phyloP scores from a whole-genome alignment of 163 green algal genomes.

The Chlamydomonas reinhardtii region DNA sequence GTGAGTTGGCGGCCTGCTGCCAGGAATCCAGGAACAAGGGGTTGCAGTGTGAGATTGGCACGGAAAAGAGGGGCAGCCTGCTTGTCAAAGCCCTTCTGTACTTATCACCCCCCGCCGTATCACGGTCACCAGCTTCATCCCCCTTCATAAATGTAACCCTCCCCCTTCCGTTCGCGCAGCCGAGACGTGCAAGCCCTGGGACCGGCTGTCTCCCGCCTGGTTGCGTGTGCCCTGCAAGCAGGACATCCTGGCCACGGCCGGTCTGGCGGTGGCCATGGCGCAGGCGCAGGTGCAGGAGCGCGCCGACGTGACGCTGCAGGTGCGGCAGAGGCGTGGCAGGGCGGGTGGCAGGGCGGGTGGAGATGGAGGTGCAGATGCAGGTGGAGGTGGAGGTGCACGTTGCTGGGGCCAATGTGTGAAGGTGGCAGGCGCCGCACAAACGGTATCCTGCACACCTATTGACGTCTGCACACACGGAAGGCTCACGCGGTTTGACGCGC shows the following conservation, averaged over 20 bases:
- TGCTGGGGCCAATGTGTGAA: too few relatives aligned
- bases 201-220: constrained; percentile 8
- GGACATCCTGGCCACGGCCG: neutral
- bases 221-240: neutral
- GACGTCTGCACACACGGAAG: too few relatives aligned
- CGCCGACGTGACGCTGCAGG: constrained; percentile 10
- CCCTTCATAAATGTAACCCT: too few relatives aligned
- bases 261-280: constrained; percentile 29
- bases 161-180: neutral
- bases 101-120: too few relatives aligned
- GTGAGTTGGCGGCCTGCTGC: neutral
- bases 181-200: constrained; percentile 34
- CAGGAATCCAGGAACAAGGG: too few relatives aligned
- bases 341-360: neutral
- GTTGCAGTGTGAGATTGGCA: too few relatives aligned
- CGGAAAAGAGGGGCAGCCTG: too few relatives aligned
- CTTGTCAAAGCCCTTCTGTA: too few relatives aligned
- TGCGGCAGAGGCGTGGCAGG: neutral
- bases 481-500: too few relatives aligned
- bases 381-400: neutral
- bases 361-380: neutral
- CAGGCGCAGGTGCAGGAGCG: constrained; percentile 39
- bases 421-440: too few relatives aligned
- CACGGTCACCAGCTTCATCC: too few relatives aligned
- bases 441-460: too few relatives aligned